Evolutionary conservation across 2,329 filamentous ascomycete genomes (phyloP).

Genomic region (Fusarium redolens): DNA sequence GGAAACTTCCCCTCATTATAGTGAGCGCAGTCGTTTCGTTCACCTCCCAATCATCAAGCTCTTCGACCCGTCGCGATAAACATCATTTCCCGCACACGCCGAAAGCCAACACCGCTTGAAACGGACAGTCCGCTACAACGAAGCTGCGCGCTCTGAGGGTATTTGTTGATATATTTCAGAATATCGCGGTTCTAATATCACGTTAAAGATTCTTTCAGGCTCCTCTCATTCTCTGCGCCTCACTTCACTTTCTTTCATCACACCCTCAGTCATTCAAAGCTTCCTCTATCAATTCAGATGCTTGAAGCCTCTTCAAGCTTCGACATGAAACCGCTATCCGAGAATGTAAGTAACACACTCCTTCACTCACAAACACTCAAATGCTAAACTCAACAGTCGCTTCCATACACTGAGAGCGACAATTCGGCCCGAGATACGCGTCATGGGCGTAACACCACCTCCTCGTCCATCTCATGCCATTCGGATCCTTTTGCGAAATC

Average conservation of each 20-base stretch:
- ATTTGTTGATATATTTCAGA: not conserved
- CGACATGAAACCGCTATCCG: constrained; percentile 27
- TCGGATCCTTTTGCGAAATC: constrained; percentile 26
- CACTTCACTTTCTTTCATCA: not conserved
- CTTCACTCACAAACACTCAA: not conserved
- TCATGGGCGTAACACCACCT: constrained; percentile 29
- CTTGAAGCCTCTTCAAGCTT: not conserved
- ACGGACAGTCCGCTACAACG: not conserved
- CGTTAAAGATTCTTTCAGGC: not conserved
- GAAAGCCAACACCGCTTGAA: not conserved
- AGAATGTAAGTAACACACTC: constrained; percentile 15
- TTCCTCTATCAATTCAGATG: not conserved
- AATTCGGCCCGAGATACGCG: constrained; percentile 37
- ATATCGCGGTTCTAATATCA: not conserved
- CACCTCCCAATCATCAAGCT: not conserved
- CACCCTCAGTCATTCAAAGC: not conserved
- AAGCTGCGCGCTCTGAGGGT: not conserved
- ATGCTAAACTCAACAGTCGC: constrained; percentile 28
- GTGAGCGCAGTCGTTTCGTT: not conserved
- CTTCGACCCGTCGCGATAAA: constrained; percentile 6
- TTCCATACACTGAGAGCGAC: constrained; percentile 31
- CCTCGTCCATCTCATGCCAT: constrained; percentile 24
- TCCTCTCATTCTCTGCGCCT: not conserved
- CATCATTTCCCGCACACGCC: constrained; percentile 5
- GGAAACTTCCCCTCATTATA: not conserved